Evolutionary conservation across 2,329 filamentous ascomycete species (phyloP).

Genomic region (Neoarthrinium moseri): DNA sequence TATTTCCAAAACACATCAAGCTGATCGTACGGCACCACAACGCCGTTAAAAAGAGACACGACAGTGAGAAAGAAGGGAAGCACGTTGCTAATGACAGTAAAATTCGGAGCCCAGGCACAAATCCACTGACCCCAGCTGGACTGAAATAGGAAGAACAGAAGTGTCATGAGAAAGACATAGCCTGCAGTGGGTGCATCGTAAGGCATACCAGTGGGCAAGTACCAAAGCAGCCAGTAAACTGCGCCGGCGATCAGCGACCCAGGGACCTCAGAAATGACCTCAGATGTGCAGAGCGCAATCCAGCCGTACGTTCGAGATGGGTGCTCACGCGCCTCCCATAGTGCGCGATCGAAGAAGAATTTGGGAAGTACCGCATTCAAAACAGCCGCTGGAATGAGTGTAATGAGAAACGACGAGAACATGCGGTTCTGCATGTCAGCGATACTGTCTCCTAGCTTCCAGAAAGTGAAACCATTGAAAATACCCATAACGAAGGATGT

Average conservation of each 20-base stretch:
- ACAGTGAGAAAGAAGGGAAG: constrained; percentile 82
- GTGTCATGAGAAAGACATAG: constrained; percentile 75
- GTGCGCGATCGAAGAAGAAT: constrained; percentile 69
- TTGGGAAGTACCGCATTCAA: constrained; percentile 76
- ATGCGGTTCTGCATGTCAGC: constrained; percentile 74
- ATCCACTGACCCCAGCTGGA: constrained; percentile 82
- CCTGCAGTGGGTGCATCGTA: constrained; percentile 63
- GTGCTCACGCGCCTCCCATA: constrained; percentile 73
- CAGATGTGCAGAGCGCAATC: constrained; percentile 73
- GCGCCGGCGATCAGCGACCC: constrained; percentile 62
- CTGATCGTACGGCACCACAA: constrained; percentile 65
- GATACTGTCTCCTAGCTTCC: constrained; percentile 62
- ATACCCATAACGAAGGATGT: constrained; percentile 36
- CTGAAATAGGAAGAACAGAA: constrained; percentile 77
- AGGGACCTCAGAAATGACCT: constrained; percentile 72
- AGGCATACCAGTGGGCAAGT: constrained; percentile 72
- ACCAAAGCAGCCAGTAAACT: constrained; percentile 75
- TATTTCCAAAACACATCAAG: constrained; percentile 72
- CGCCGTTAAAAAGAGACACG: constrained; percentile 74
- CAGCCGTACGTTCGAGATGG: constrained; percentile 76
- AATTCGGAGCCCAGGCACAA: constrained; percentile 75
- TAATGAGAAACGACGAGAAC: constrained; percentile 69
- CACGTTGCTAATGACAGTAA: constrained; percentile 74
- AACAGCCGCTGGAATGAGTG: constrained; percentile 67
- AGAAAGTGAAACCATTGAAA: constrained; percentile 28